Evolutionary conservation across 1,284 basidiomycete species (phyloP).

Genomic region (Tremellales sp.): DNA sequence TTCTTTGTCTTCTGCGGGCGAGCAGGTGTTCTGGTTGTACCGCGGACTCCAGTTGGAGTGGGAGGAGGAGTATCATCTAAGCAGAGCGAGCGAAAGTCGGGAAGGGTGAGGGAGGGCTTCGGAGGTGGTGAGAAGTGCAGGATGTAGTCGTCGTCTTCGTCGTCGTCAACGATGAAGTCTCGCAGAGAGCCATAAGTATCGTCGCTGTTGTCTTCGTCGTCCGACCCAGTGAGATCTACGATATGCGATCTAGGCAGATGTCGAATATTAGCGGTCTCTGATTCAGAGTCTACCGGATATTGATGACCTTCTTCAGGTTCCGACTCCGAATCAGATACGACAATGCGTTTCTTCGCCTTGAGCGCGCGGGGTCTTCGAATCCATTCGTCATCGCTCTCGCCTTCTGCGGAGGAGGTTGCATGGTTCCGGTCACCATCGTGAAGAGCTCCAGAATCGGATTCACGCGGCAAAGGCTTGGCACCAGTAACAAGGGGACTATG

Average conservation of each 20-base stretch:
- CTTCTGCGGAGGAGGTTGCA: too few species aligned
- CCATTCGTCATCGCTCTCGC: too few species aligned
- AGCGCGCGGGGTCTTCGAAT: conserved; percentile 4
- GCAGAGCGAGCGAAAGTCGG: not conserved
- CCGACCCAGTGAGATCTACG: not conserved
- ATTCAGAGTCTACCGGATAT: too few species aligned
- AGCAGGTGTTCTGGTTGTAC: not conserved
- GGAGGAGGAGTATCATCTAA: not conserved
- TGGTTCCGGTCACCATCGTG: too few species aligned
- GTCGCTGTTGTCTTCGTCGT: conserved; percentile 19
- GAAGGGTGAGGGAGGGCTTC: not conserved
- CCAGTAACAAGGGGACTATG: too few species aligned
- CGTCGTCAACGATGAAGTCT: conserved; percentile 45
- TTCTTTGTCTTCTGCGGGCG: conserved; percentile 11
- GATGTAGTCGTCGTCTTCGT: conserved; percentile 17
- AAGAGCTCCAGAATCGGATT: too few species aligned
- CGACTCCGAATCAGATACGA: too few species aligned
- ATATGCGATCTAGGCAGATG: too few species aligned
- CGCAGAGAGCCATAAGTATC: conserved; percentile 32
- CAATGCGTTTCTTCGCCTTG: not conserved
- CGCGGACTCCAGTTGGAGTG: not conserved
- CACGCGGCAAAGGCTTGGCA: too few species aligned
- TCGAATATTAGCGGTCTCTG: too few species aligned
- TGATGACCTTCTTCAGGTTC: too few species aligned
- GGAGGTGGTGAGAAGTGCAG: not conserved